Base-by-base conservation (phyloP, 176 grass and related monocot species). In the Ensete glaucum region DNA sequence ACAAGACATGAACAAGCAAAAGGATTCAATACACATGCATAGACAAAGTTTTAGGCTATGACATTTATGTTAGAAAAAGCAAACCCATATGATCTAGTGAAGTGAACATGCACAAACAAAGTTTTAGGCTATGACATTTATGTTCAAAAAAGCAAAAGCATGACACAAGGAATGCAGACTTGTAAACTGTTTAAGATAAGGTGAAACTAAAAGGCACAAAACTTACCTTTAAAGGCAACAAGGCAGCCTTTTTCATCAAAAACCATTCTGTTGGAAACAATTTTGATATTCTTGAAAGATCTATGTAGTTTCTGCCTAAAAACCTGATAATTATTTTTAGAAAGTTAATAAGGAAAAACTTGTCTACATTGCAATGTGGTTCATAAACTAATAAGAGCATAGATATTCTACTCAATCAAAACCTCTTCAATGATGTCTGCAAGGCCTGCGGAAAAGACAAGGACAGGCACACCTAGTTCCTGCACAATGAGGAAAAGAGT, bases 371-470 rank as follows among this genome's bases (percentile, higher is more conserved):
- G 7, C 49, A 69, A 69, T 50, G 9, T 50, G 17, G 9, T 20
- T 70, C 16, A 70, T 21, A 51, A 70, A 50, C 34, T 51, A 70
- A 70, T 17, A 50, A 50, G 17, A 50, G 17, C 9, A n/a, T 5
- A 50, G 26, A 69, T 10, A 16, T 29, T 53, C 17, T 11, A 15
- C 9, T 6, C 2, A 73, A 21, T 59, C 74, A 5, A 4, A 73
- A 93, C 94, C 88, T 97, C 94, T 80, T 93, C 94, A 77, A 97
- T 97, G 53, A 93, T 90, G 77, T 93, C 90, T 75, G 90, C 90
- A 72, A 97, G 94, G 71, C 94, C 94, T 81, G 94, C 94, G 77
- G 94, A 97, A 93, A 97, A 97, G 70, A 97, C 76, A 49, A 97
- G 27, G 17, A 93, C 77, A 78, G 94, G 90, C 71, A 97, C 86